Evolutionary conservation across 345 rosid genomes (phyloP), one percentile per base, ranked within the genome.

Genomic region (Corymbia maculata): DNA sequence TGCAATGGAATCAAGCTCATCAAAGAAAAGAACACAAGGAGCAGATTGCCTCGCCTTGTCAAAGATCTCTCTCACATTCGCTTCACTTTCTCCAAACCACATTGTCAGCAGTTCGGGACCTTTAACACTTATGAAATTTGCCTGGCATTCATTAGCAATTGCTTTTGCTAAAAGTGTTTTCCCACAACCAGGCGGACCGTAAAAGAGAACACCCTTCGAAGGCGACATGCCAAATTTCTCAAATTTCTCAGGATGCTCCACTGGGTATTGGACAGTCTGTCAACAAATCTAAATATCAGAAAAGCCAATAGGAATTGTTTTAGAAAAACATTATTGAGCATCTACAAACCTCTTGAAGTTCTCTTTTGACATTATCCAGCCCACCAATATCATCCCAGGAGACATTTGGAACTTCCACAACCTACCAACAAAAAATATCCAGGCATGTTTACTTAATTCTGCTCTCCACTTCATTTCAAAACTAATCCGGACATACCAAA

Each of bases 31-130:
- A 88, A 97, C 98, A 89, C 99, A 97, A 87, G 98, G 99, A 89
- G 99, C 98, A 86, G 99, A 97, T 26, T 94, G 95, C 79, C 98
- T 96, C 87, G 98, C 98, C 95, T 97, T 97, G 92, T 97, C 99
- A 88, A 97, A 97, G 84, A 97, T 97, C 91, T 97, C 99, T 85
- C 99, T 93, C 8, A 97, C 99, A 66, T 97, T 97, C 55, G 99
- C 99, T 88, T 97, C 99, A 88, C 98, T 97, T 91, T 97, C 98
- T 79, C 98, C 98, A 89, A 97, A 97, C 99, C 99, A 97, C 99
- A 97, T 97, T 4, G 98, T 97, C 30, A 97, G 98, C 89, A 97
- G 93, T 90, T 97, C 99, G 0, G 99, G 99, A 86, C 99, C 99
- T 92, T 97, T 97, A 90, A 97, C 90, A 85, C 99, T 97, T 82